Evolutionary conservation across 352 stramenopile species (phyloP).

Genomic region (Elongisporangium prolatum): DNA sequence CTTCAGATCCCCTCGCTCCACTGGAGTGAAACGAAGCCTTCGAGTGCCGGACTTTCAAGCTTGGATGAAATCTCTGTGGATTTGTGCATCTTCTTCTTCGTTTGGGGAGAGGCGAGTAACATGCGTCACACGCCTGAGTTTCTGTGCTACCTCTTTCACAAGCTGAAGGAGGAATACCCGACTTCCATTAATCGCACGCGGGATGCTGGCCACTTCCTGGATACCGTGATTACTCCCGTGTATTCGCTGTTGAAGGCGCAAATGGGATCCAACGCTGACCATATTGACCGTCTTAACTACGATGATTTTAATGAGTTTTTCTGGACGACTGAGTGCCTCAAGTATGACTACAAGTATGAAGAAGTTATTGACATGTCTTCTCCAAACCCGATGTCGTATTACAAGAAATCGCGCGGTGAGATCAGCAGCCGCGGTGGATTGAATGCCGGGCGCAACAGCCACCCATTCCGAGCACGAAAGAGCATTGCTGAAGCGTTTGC

Average conservation of each 20-base stretch:
- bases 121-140: constrained; percentile 97
- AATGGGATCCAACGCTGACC: constrained; percentile 90
- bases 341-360: constrained; percentile 92
- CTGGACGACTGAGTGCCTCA: constrained; percentile 94
- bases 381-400: constrained; percentile 52
- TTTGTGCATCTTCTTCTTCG: constrained; percentile 96
- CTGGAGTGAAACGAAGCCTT: constrained; percentile 55
- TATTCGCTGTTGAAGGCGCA: constrained; percentile 85
- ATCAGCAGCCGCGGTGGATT: constrained; percentile 12
- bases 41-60: constrained; percentile 83
- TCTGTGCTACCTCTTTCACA: constrained; percentile 98
- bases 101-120: constrained; percentile 98
- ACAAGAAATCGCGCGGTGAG: constrained; percentile 29
- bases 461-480: constrained; percentile 48
- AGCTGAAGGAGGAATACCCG: constrained; percentile 86
- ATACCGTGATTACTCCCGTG: constrained; percentile 96
- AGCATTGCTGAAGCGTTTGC: constrained; percentile 89
- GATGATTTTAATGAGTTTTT: constrained; percentile 99
- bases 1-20: constrained; percentile 65
- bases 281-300: constrained; percentile 96
- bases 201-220: constrained; percentile 95
- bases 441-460: constrained; percentile 14
- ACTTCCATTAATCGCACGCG: constrained; percentile 59
- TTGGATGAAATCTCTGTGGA: constrained; percentile 86
- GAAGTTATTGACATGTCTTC: constrained; percentile 73